These are phyloP conservation scores for Boechera divaricarpa DNA, from an alignment of 345 rosid genomes.

Conservation along the genomic window DNA sequence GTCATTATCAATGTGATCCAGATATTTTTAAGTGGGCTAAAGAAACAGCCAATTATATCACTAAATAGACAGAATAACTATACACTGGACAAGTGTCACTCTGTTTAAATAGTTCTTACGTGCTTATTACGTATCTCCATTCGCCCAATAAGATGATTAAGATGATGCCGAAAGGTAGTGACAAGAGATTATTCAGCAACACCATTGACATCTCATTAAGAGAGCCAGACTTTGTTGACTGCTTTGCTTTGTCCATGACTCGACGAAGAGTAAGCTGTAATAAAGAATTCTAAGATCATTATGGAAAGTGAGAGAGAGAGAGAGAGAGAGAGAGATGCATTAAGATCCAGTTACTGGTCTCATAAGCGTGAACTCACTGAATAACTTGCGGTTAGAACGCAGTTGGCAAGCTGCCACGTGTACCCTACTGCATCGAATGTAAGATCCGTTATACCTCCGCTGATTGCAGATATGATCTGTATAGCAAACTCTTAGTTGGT, in stretches of 20 bases:
- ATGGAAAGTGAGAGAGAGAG: background rate
- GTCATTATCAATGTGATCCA: slow-evolving; percentile 15
- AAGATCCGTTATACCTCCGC: slow-evolving; percentile 85
- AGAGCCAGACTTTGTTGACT: slow-evolving; percentile 68
- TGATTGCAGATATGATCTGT: slow-evolving; percentile 88
- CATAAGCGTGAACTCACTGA: slow-evolving; percentile 54
- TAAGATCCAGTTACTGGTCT: slow-evolving; percentile 29
- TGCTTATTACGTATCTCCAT: slow-evolving; percentile 73
- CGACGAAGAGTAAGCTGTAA: slow-evolving; percentile 75
- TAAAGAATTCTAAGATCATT: slow-evolving; percentile 15
- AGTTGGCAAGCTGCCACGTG: slow-evolving; percentile 79
- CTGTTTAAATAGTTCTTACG: slow-evolving; percentile 52
- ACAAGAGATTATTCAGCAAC: slow-evolving; percentile 82
- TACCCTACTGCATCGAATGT: slow-evolving; percentile 79
- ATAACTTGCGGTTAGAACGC: slow-evolving; percentile 88
- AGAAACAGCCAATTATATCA: slow-evolving; percentile 17
- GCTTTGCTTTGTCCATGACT: slow-evolving; percentile 94
- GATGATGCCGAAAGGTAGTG: slow-evolving; percentile 76
- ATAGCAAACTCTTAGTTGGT: slow-evolving; percentile 32
- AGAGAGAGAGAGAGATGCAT: background rate
- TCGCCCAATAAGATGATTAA: slow-evolving; percentile 69
- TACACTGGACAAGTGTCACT: slow-evolving; percentile 11
- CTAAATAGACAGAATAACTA: background rate
- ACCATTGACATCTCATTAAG: slow-evolving; percentile 94
- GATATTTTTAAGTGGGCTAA: slow-evolving; percentile 23